Base-by-base conservation (phyloP, 345 rosid species). In the Hibiscus mutabilis region DNA sequence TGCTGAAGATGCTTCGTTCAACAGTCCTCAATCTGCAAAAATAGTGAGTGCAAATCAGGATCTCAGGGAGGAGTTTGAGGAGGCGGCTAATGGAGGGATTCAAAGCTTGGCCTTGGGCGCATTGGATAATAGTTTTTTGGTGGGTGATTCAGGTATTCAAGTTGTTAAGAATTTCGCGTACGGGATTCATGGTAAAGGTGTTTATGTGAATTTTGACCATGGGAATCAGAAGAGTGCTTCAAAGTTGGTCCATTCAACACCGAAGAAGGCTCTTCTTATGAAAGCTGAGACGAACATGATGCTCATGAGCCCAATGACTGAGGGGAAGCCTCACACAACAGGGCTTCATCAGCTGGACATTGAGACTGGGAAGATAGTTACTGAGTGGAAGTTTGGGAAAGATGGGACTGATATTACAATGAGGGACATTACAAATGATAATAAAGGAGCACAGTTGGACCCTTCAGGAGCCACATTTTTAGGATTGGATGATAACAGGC, bases 21-120 rank as follows among this genome's bases (percentile, higher is more conserved):
- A 82, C 46, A 92, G 94, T 74, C 98, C 97, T 1, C 79, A 61
- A 35, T 81, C 86, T 8, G 87, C 80, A 9, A 90, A 90, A 60
- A 90, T 91, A 0, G 70, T 75, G 4, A 83, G 90, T 74, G 81
- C 68, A 14, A 85, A 77, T 63, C 96, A 87, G 74, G 96, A 95
- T 70, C 79, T 92, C 81, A 88, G 82, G 52, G 96, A 95, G 84
- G 98, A 94, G 70, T 90, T 95, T 27, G 99, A 90, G 78, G 99
- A 95, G 85, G 98, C 86, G 0, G 83, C 93, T 0, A 86, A 90
- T 37, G 94, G 89, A 5, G 99, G 98, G 37, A 92, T 95, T 66
- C 92, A 92, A 79, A 90, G 99, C 84, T 86, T 95, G 87, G 98
- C 99, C 14, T 74, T 95, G 78, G 99, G 99, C 61, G 99, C 99